These are phyloP conservation scores for Syzygium syzygioides DNA, from an alignment of 441 rosid species.

Conservation along the genomic window DNA sequence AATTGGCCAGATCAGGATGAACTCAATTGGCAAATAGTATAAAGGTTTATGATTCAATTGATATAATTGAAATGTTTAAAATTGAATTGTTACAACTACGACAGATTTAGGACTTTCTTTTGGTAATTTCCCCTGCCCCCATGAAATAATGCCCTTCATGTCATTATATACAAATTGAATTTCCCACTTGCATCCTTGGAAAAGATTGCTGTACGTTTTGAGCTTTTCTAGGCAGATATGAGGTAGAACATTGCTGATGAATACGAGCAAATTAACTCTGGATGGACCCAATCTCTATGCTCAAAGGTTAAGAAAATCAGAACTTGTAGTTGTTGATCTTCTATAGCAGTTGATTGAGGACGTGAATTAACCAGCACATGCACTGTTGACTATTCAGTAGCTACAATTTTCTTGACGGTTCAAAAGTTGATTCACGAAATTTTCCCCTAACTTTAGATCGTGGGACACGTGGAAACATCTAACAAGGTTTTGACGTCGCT, in stretches of 20 bases:
- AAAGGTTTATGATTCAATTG: no score
- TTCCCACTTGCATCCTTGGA: not conserved
- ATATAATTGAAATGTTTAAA: no score
- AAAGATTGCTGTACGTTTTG: not conserved
- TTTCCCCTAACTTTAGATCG: not conserved
- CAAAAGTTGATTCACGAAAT: not conserved
- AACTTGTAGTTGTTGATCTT: not conserved
- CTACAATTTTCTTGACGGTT: not conserved
- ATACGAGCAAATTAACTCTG: not conserved
- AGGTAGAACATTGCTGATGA: not conserved
- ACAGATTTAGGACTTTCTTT: no score
- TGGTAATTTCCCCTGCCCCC: no score
- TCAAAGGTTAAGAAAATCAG: not conserved
- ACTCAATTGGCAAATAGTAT: no score
- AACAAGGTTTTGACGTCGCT: not conserved
- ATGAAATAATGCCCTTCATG: not conserved
- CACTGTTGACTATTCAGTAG: not conserved
- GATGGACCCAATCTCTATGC: not conserved
- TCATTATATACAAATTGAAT: not conserved
- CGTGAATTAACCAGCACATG: not conserved
- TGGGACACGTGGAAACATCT: not conserved
- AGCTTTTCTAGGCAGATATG: not conserved
- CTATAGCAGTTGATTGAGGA: not conserved
- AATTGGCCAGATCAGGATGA: no score
- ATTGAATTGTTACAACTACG: no score